These are phyloP conservation scores for Starmerella potacharoeniae DNA, from an alignment of 805 yeast genomes.

Conservation along the genomic window DNA sequence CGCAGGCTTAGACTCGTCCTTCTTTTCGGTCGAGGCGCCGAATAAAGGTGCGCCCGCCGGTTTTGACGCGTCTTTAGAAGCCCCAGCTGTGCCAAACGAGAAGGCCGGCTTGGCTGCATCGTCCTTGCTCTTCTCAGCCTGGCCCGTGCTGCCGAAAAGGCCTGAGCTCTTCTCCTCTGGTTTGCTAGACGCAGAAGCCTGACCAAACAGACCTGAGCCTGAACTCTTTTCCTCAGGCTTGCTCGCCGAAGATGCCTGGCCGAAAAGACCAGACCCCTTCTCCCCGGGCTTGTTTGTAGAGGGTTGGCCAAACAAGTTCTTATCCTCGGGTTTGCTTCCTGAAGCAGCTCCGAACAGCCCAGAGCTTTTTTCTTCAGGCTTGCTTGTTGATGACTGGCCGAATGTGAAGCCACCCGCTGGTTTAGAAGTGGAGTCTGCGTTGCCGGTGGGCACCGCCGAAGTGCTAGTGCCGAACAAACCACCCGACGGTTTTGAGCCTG, in stretches of 20 bases:
- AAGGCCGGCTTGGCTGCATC: background rate
- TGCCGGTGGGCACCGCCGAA: constrained; percentile 1
- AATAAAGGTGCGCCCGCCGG: background rate
- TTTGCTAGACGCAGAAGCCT: background rate
- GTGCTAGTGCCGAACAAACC: background rate
- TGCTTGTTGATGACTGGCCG: constrained; percentile 11
- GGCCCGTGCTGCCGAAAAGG: background rate
- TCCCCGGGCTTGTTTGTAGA: constrained; percentile 4
- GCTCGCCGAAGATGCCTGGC: background rate
- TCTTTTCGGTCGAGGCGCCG: constrained; percentile 11
- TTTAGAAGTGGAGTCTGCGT: constrained; percentile 3
- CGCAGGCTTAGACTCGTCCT: background rate
- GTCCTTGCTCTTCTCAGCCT: background rate
- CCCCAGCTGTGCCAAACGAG: background rate
- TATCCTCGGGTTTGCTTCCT: background rate
- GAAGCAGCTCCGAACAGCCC: background rate
- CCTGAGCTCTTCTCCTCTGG: background rate
- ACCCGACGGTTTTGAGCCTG: background rate
- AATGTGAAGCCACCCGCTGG: constrained; percentile 9
- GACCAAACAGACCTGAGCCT: background rate
- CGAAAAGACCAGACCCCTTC: background rate
- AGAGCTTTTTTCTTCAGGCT: background rate
- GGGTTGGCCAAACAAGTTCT: background rate
- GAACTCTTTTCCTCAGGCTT: background rate
- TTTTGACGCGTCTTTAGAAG: background rate